Base-by-base conservation (phyloP, 768 basidiomycete species). In the Rhodosporidiobolus sp. region DNA sequence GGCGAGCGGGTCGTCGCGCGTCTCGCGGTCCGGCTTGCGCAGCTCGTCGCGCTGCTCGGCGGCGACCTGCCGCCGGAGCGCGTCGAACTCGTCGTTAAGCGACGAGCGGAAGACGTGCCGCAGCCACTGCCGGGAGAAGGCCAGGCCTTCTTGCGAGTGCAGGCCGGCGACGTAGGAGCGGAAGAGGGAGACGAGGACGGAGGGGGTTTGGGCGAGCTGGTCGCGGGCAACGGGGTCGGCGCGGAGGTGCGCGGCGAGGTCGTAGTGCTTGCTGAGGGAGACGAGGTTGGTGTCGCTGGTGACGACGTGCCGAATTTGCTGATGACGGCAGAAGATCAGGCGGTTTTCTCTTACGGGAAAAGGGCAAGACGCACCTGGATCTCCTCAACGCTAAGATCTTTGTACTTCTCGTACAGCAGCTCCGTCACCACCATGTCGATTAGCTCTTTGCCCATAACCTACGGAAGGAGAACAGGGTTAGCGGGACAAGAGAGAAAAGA, bases 121-220 rank as follows among this genome's bases (percentile, higher is more conserved):
- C 38, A 72, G 22, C 65, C 65, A 72, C 11, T 50, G 60, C 0
- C 38, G 61, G 20, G 65, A 54, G 60, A 24, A 67, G 7, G 8
- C 3, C 28, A 45, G 3, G n/a, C 70, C 65, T 30, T 72, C 56
- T 53, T 72, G 69, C 3, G 30, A 30, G n/a, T 46, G 32, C 26
- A 67, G 43, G 24, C 70, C 61, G 14, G 61, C 65, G 30, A 38
- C 56, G 56, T 72, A 72, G 1, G 61, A 34, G 65, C 57, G 45
- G 38, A 72, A 67, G 45, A 72, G 65, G 17, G 55, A n/a, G 17
- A 55, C 56, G 4, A 34, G 32, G 34, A 58, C 48, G 19, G n/a
- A 16, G n/a, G 35, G 54, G 19, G 48, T 24, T 7, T 35, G 7
- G 2, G 49, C 43, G 34, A 66, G 45, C 9, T 35, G 22, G 24